Conservation (phyloP, 805 yeast species). For the Teunomyces tritomae region DNA sequence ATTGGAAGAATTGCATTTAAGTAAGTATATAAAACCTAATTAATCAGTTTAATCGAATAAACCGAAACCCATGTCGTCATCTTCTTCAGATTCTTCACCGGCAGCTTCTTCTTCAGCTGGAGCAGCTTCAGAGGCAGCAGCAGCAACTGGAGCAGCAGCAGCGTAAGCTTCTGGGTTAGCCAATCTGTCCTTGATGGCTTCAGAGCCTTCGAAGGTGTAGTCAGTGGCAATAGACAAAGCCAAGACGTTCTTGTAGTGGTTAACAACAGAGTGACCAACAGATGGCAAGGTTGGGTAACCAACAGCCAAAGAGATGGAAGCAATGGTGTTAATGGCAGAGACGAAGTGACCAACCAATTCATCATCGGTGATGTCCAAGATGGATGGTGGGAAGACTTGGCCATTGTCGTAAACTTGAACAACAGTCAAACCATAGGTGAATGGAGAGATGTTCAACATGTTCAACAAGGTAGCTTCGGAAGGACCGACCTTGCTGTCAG, state of each 20-base stretch:
- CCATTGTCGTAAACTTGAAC: slow-evolving; percentile 98
- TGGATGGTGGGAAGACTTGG: slow-evolving; percentile 93
- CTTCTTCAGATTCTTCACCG: slow-evolving; percentile 68
- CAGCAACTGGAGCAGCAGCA: slow-evolving; percentile 97
- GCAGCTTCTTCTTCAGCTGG: slow-evolving; percentile 71
- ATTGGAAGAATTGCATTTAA: slow-evolving; percentile 2
- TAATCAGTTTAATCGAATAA: slow-evolving; percentile 78
- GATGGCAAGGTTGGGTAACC: slow-evolving; percentile 99
- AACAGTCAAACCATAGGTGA: slow-evolving; percentile 97
- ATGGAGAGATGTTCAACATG: slow-evolving; percentile 99
- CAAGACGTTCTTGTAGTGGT: slow-evolving; percentile 98
- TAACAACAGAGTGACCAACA: slow-evolving; percentile 97
- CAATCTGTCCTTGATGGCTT: slow-evolving; percentile 97
- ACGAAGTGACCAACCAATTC: slow-evolving; percentile 91
- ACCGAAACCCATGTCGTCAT: slow-evolving; percentile 97
- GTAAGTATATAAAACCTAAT: slow-evolving; percentile 1
- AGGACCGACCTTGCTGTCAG: slow-evolving; percentile 90
- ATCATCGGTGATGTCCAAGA: slow-evolving; percentile 98
- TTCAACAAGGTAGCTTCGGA: slow-evolving; percentile 98
- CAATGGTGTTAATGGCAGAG: slow-evolving; percentile 88
- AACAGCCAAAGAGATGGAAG: slow-evolving; percentile 94
- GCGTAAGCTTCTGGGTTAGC: slow-evolving; percentile 99
- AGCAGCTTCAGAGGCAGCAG: slow-evolving; percentile 64
- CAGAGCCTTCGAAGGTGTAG: slow-evolving; percentile 98
- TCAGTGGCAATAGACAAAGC: slow-evolving; percentile 98